These are phyloP conservation scores for Limnomonas spitsbergensis DNA, from an alignment of 139 green algal species.

Conservation along the genomic window DNA sequence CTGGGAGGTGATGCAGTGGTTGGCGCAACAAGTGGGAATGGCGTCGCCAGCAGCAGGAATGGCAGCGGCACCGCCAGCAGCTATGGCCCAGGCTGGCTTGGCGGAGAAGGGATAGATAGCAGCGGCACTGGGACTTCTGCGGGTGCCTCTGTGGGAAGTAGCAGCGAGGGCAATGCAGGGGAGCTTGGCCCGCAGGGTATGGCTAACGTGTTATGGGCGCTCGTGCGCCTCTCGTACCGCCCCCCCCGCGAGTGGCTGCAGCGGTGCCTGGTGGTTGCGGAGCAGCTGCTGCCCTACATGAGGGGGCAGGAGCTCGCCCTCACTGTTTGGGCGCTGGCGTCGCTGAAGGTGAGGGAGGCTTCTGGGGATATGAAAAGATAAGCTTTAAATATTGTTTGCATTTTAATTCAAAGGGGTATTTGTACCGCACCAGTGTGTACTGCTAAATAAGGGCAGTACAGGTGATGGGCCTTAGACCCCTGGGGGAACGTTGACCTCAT, in stretches of 20 bases:
- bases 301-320: not conserved
- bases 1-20: not conserved
- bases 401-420: too few species aligned
- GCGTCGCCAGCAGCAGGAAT: not conserved
- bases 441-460: too few species aligned
- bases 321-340: not conserved
- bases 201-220: not conserved
- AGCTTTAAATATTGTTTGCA: not conserved
- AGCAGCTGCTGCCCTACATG: not conserved
- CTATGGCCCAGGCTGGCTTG: not conserved
- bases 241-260: not conserved
- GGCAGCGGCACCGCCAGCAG: not conserved
- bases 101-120: not conserved
- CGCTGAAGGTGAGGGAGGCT: not conserved
- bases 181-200: not conserved
- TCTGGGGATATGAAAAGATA: too few species aligned
- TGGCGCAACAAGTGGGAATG: not conserved
- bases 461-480: too few species aligned
- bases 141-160: not conserved
- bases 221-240: not conserved
- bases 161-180: not conserved
- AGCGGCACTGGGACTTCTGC: not conserved
- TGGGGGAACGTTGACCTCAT: too few species aligned
- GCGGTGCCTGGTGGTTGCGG: not conserved
- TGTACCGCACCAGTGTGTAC: too few species aligned